Conservation (phyloP, 352 stramenopile genomes). For the Phytophthora citricola region DNA sequence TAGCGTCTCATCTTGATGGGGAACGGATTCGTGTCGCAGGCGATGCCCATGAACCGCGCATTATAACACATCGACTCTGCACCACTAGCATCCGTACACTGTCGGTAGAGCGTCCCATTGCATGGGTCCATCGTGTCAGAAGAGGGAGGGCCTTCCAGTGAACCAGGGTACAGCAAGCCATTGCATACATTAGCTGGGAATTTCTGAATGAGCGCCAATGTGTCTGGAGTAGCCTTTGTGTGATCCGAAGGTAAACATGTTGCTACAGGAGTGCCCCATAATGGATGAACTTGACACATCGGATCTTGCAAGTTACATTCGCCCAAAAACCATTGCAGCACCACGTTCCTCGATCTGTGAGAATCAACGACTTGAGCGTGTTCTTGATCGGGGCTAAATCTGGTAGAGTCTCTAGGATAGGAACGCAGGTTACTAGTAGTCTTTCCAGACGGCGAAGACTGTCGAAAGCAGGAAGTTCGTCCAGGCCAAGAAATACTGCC, state of each 20-base stretch:
- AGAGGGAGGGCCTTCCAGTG: conserved; percentile 23
- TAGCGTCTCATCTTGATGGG: conserved; percentile 30
- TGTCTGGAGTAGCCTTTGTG: conserved; percentile 18
- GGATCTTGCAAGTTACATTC: conserved; percentile 23
- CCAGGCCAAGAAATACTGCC: conserved; percentile 20
- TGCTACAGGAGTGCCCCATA: conserved; percentile 30
- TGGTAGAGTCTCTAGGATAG: conserved; percentile 20
- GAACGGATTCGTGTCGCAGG: conserved; percentile 32
- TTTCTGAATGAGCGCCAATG: conserved; percentile 21
- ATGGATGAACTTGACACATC: conserved; percentile 27
- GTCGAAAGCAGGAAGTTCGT: conserved; percentile 28
- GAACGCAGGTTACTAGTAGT: conserved; percentile 26
- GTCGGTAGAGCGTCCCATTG: conserved; percentile 49
- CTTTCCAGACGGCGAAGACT: conserved; percentile 28
- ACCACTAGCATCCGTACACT: conserved; percentile 25
- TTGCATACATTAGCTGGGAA: conserved; percentile 34
- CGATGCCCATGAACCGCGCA: conserved; percentile 35
- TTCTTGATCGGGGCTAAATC: conserved; percentile 28
- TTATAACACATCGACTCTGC: conserved; percentile 48
- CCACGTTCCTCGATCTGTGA: conserved; percentile 20
- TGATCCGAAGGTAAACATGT: conserved; percentile 17
- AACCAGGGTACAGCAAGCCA: conserved; percentile 14
- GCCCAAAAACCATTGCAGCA: conserved; percentile 48
- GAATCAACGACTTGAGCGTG: conserved; percentile 24
- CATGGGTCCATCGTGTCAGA: conserved; percentile 34